Evolutionary conservation across 129 eudicot species (phyloP).

Genomic region (Kitagawia praeruptora): DNA sequence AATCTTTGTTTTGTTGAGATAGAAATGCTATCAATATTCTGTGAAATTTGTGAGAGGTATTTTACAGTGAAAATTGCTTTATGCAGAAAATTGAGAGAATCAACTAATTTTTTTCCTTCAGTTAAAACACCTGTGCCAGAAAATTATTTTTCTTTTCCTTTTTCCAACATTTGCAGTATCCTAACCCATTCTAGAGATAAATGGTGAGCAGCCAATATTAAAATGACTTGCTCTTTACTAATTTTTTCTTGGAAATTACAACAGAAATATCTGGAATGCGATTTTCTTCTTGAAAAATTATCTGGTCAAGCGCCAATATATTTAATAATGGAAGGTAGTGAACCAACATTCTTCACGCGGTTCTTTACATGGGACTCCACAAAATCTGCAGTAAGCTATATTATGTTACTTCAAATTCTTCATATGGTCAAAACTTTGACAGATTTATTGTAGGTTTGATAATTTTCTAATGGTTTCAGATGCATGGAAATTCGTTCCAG

Average conservation of each 20-base stretch:
- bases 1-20: not conserved
- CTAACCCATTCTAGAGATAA: not conserved
- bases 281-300: conserved; percentile 57
- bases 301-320: conserved; percentile 56
- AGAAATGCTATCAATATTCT: not conserved
- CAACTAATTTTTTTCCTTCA: not conserved
- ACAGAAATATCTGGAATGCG: conserved; percentile 51
- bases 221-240: not conserved
- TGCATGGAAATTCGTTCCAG: conserved; percentile 90
- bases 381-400: conserved; percentile 51
- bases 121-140: not conserved
- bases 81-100: not conserved
- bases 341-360: conserved; percentile 86
- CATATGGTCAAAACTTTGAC: not conserved
- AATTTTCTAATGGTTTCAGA: conserved; percentile 34
- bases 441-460: not conserved
- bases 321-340: conserved; percentile 66
- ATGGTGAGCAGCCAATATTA: not conserved
- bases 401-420: not conserved
- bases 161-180: not conserved
- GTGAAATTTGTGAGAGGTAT: not conserved
- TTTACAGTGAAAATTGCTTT: not conserved
- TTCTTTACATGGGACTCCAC: conserved; percentile 76
- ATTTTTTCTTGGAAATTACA: not conserved
- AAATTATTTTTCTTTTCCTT: not conserved